Base-by-base conservation (phyloP, 1,284 basidiomycete genomes). In the Neolentinus lepideus region DNA sequence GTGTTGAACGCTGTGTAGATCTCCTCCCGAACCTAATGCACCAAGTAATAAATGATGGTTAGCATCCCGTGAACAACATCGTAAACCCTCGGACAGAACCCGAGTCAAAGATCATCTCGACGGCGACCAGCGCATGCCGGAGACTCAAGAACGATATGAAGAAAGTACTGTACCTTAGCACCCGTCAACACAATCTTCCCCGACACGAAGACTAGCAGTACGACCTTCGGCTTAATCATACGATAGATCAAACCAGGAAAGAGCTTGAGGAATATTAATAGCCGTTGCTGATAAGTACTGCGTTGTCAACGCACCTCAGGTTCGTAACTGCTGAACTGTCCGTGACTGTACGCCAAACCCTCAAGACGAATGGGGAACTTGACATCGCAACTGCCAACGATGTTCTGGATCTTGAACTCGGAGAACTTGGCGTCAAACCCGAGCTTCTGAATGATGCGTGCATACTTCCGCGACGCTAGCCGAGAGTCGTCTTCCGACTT, bases 361-460 rank as follows among this genome's bases (percentile, higher is more conserved):
- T 99, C 97, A 64, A 99, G 77, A 60, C 97, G 89, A 69, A 99
- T 99, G 58, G 97, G 97, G 79, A 99, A 99, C 76, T 97, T 97
- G 66, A 99, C 97, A 69, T 99, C 97, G 73, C 97, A 99, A 67
- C 85, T 90, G 56, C 97, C 97, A 53, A 99, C 97, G 55, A 99
- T 99, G 72, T 99, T 99, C 78, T 99, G 96, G 56, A 99, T 99
- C 78, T 99, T 99, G 80, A 99, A 99, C 75, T 99, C 96, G 55
- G 92, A 94, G 71, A 99, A 99, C 76, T 98, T 98, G 67, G 97
- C 95, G 63, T 99, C 96, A 71, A 99, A 99, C 35, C 97, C 97
- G 47, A 99, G 88, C 75, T 99, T 99, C 76, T 99, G 97, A 53
- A 99, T 96, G 67, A 99, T 99, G 58, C 97, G 90, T 51, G 97